Evolutionary conservation across 495 filamentous ascomycete species (phyloP), one percentile per base, ranked within the genome.

Genomic region (Neurospora sp.): DNA sequence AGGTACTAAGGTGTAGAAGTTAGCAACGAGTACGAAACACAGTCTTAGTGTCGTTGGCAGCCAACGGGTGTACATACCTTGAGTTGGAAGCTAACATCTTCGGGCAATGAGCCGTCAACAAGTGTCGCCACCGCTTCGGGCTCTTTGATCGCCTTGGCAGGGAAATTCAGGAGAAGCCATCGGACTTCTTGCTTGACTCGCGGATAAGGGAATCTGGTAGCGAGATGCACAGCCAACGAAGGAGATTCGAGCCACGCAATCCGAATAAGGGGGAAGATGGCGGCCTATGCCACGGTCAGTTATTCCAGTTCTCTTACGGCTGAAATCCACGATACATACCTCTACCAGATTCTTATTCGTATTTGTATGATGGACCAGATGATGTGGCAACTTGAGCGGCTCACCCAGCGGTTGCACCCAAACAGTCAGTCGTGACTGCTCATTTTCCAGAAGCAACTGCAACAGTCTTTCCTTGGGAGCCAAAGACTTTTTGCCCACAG

Each of bases 381-480:
- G 69, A 0, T 77, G 73, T 31, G 69, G 72, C 27, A 27, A 35
- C 73, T 73, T 79, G 37, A 68, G 70, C 2, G 89, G 85, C 41
- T 95, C 91, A 70, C 90, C 88, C 39, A 97, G 81, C 3, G 96
- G 96, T 74, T 90, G 90, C 35, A 98, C 86, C 96, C 96, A 99
- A 65, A 98, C 95, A 39, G 86, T 87, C 18, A 99, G 85, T 41
- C 96, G 90, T 14, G 87, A 86, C 76, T 91, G 88, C 81, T 99
- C 96, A 77, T 94, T 97, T 68, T 95, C 90, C 39, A 98, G 81
- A 3, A 99, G 86, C 7, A 91, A 78, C 16, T 90, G 86, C 12
- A 98, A 83, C 22, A 99, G 84, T 37, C 92, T 89, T 78, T 97
- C 93, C 79, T 95, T 97, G 8, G 86, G 78, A n/a, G 89, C 86